Evolutionary conservation across 805 yeast species (phyloP), one percentile per base, ranked within the genome.

Genomic region (Candida manassasensis): DNA sequence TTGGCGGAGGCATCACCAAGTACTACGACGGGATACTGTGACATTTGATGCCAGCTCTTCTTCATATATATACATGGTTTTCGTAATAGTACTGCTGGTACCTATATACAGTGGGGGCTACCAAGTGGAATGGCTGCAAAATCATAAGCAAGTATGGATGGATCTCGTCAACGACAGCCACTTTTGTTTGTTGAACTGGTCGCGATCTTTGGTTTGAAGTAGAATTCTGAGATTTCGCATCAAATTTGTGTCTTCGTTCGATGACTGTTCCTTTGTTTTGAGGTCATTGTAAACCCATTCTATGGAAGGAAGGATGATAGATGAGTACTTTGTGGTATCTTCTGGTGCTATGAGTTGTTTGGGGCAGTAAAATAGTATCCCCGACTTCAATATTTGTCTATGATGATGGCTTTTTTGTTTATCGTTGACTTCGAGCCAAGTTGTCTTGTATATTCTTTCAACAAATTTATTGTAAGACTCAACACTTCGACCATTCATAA

Each of bases 321-420:
- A 29, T 4, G 55, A 37, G 37, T 45, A 49, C 4, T 31, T 29
- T 6, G 43, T 31, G 17, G 45, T 44, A 14, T 50, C 52, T 3
- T 47, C 35, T 9, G 46, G 50, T 27, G 48, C 54, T 16, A 45
- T 29, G 19, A 55, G 42, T 2, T 34, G 36, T 16, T 43, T 43
- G 1, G 68, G 66, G 27, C 42, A 49, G 39, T 52, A 61, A 39
- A 57, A 41, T 29, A 55, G 39, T 12, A 62, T 53, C 2, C 63
- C 60, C 4, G 61, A 38, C 31, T 50, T 49, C 18, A 62, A 39
- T 16, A 62, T 43, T 18, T 44, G 41, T 34, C 47, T 52, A 38
- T 62, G 67, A 34, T 49, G 41, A 4, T 30, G 24, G 21, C 52
- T 34, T 14, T 43, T 43, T 13, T 44, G 40, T 3, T 37, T 40